Base-by-base conservation (phyloP, 192 early-diverging fungal species). In the Coemansia sp. region DNA sequence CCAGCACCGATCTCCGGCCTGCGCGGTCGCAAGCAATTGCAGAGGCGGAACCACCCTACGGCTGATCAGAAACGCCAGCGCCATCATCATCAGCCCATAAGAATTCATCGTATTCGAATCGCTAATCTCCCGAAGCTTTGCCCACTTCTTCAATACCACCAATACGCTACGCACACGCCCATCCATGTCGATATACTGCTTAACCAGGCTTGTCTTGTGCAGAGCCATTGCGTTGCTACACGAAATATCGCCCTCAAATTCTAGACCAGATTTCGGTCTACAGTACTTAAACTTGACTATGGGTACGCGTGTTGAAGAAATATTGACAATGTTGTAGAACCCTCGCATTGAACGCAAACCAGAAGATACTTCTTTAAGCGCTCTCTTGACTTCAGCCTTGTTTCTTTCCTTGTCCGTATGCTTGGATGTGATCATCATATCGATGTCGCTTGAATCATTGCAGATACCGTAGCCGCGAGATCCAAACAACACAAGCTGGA, bases 51-150 rank as follows among this genome's bases (percentile, higher is more conserved):
- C 61, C 50, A 81, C 78, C 2, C 48, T 31, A 48, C 71, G 55
- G 49, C 56, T 36, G 16, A 75, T 61, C 33, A 81, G 67, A 33
- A 69, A 81, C 3, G 78, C 67, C 6, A 81, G 28, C 2, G 49
- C 73, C 73, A 81, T 75, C 78, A 81, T 72, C 66, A 67, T 20
- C 11, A 81, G 40, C 0, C 69, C 69, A 48, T 68, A 81, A 59
- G 78, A 81, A 48, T 81, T 81, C 28, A 81, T 42, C 14, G 60
- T 56, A 10, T 66, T 66, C 10, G 54, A 57, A 33, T 61, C 57
- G 0, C 33, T 38, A 17, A 81, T 68, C 6, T 40, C 18, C 1
- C 78, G 63, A 7, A 22, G 7, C 29, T 56, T 45, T 11, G 52
- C 70, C 78, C 78, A 81, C n/a, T 65, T 17, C 56, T 76, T 81